Conservation (phyloP, 2,329 filamentous ascomycete species). For the Penicillium sp. region DNA sequence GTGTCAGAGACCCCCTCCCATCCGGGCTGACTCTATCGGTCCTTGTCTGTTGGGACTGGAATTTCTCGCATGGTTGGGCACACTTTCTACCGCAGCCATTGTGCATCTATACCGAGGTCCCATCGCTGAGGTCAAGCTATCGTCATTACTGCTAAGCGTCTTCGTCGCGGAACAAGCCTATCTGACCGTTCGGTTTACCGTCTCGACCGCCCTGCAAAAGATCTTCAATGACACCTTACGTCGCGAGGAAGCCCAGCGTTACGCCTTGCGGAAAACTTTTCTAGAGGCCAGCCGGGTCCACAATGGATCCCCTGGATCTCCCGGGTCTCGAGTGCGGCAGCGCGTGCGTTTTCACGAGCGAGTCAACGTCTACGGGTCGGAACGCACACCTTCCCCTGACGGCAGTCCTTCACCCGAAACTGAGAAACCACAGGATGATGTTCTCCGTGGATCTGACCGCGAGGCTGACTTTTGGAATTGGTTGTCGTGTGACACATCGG, state of each 20-base stretch:
- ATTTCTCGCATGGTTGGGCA: constrained; percentile 92
- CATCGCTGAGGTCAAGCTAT: constrained; percentile 67
- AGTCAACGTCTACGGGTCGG: constrained; percentile 33
- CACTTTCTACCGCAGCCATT: constrained; percentile 79
- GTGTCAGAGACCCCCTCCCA: constrained; percentile 84
- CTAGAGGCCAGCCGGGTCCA: constrained; percentile 50
- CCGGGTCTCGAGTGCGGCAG: constrained; percentile 16
- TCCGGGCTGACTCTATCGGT: constrained; percentile 88
- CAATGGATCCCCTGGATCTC: constrained; percentile 10
- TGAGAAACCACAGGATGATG: constrained; percentile 26
- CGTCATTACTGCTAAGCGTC: constrained; percentile 75
- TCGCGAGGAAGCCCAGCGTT: constrained; percentile 77
- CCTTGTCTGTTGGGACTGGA: constrained; percentile 84
- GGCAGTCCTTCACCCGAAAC: constrained; percentile 9
- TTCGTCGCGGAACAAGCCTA: constrained; percentile 84
- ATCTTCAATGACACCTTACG: constrained; percentile 80
- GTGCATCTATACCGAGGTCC: constrained; percentile 80
- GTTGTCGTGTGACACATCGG: constrained; percentile 52
- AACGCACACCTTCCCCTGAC: constrained; percentile 28
- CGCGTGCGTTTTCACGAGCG: constrained; percentile 36
- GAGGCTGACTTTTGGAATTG: constrained; percentile 55
- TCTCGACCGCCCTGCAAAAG: constrained; percentile 70
- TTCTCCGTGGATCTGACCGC: constrained; percentile 35
- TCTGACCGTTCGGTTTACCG: constrained; percentile 67
- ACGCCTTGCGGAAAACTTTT: constrained; percentile 71